Base-by-base conservation (phyloP, 805 yeast species). In the Pichia occidentalis region DNA sequence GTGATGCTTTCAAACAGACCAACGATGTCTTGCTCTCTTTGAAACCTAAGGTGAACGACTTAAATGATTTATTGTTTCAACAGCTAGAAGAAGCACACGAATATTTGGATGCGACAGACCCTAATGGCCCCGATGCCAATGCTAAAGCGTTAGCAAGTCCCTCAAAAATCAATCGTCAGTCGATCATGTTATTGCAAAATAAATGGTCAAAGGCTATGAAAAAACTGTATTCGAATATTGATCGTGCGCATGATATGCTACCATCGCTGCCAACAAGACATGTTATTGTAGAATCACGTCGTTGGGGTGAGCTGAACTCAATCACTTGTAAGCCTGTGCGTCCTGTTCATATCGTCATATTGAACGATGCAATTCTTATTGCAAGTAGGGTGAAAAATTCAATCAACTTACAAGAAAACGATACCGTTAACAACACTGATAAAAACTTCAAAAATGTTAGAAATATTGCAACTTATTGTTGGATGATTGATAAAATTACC, bases 231-330 rank as follows among this genome's bases (percentile, higher is more conserved):
- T 77, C 77, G 48, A 85, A 82, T 45, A 95, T 88, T 12, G 95
- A 88, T 46, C 94, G 95, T n/a, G 87, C 95, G 1, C 88, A 84
- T 49, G 83, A 83, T 51, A 75, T 71, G 43, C 67, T 87, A 26
- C 82, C 86, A 16, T 75, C 84, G 1, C 57, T 73, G 7, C 85
- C 88, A 0, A 92, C 88, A 4, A 70, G 95, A 34, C 95, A 86
- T 57, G 73, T 87, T 2, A 61, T 85, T 14, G 72, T 77, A 8
- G 92, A 87, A 50, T 77, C 86, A 54, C 81, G 82, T 3, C 71
- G 87, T 34, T 88, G 96, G 96, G 75, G 72, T 41, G 95, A 87
- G 58, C 63, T 88, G 43, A 87, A 86, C 51, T 75, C 82, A 3
- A 87, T 92, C 0, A 85, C 95, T 10, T 77, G 85, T 74, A 85